These are phyloP conservation scores for Ceratocystis lukuohia DNA, from an alignment of 2,329 filamentous ascomycete genomes.

Conservation along the genomic window DNA sequence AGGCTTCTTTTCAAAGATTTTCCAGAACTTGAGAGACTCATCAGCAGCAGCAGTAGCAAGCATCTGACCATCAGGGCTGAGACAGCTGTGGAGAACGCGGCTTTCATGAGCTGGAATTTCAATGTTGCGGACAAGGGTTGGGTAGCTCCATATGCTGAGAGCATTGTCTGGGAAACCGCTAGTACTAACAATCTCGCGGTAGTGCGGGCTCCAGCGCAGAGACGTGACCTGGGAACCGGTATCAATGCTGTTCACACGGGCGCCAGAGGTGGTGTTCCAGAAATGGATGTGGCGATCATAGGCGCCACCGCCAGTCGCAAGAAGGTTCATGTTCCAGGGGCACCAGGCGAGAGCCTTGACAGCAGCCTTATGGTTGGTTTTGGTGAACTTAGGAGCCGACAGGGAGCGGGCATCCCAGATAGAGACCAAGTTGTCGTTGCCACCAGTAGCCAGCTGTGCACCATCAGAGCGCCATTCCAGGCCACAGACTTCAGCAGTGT, in stretches of 20 bases:
- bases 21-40: constrained; percentile 99
- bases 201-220: constrained; percentile 88
- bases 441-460: constrained; percentile 89
- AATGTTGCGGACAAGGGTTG: constrained; percentile 88
- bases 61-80: constrained; percentile 96
- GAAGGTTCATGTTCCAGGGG: constrained; percentile 94
- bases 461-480: constrained; percentile 96
- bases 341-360: constrained; percentile 98
- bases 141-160: constrained; percentile 98
- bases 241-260: constrained; percentile 97
- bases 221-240: constrained; percentile 96
- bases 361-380: constrained; percentile 98
- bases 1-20: constrained; percentile 98
- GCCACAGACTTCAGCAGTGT: constrained; percentile 95
- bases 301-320: constrained; percentile 89
- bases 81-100: constrained; percentile 86
- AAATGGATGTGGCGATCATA: constrained; percentile 99
- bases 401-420: constrained; percentile 97
- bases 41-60: constrained; percentile 90
- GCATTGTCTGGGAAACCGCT: constrained; percentile 99
- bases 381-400: constrained; percentile 92
- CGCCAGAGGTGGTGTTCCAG: constrained; percentile 98
- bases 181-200: constrained; percentile 95
- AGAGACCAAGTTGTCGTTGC: constrained; percentile 96
- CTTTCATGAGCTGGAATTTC: constrained; percentile 98